Conservation (phyloP, 1,284 basidiomycete species). For the Cryptococcus sp. region DNA sequence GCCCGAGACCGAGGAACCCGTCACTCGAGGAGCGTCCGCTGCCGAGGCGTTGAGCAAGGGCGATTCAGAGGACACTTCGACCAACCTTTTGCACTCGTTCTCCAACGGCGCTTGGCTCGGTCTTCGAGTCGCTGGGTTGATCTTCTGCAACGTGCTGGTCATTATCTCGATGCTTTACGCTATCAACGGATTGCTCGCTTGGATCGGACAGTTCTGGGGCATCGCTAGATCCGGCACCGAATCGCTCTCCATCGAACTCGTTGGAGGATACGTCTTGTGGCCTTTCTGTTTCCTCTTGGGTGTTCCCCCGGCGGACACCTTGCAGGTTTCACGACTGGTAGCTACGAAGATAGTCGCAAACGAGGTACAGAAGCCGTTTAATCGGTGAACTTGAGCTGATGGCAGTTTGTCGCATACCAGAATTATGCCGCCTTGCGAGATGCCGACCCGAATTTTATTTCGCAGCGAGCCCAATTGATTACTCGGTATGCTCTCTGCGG, state of each 20-base stretch:
- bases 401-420: slow-evolving; percentile 53
- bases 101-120: slow-evolving; percentile 81
- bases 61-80: slow-evolving; percentile 46
- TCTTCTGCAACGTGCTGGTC: slow-evolving; percentile 60
- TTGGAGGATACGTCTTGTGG: slow-evolving; percentile 81
- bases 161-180: slow-evolving; percentile 75
- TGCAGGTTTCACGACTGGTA: slow-evolving; percentile 55
- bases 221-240: slow-evolving; percentile 52
- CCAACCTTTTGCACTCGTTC: slow-evolving; percentile 81
- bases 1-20: slow-evolving; percentile 76
- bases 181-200: slow-evolving; percentile 80
- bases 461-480: slow-evolving; percentile 21
- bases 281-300: slow-evolving; percentile 77
- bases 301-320: slow-evolving; percentile 43
- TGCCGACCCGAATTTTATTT: slow-evolving; percentile 14
- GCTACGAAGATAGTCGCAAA: slow-evolving; percentile 74
- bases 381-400: background rate
- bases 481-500: slow-evolving; percentile 62
- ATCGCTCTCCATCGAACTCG: slow-evolving; percentile 69
- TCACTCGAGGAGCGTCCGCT: slow-evolving; percentile 68
- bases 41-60: slow-evolving; percentile 64
- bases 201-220: slow-evolving; percentile 80
- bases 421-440: slow-evolving; percentile 54
- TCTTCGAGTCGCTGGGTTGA: slow-evolving; percentile 50
- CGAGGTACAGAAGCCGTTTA: slow-evolving; percentile 8